Base-by-base conservation (phyloP, 176 grass and related monocot genomes). In the Rhynchospora pubera region DNA sequence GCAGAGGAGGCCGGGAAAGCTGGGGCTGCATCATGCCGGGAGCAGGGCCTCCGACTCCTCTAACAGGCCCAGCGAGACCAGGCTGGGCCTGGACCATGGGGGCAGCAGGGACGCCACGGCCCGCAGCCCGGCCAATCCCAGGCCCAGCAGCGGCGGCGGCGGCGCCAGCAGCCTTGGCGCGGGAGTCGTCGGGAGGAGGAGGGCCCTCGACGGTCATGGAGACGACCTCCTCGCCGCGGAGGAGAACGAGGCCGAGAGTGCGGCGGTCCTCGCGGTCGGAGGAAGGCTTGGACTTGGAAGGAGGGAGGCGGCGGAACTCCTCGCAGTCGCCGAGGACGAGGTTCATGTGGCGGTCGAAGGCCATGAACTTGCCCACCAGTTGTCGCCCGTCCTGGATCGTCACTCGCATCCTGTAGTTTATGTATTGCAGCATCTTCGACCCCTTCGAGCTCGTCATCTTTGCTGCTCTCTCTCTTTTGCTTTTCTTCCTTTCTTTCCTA, bases 321-420 rank as follows among this genome's bases (percentile, higher is more conserved):
- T 99, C 96, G 84, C 96, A 99, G 79, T 99, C 96, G 65, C 96
- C 89, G 84, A 99, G 89, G 79, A 94, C 96, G 57, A 99, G 89
- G 92, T 99, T 99, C 90, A 99, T 94, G 89, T 99, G 96, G 64
- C 96, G 92, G 80, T 99, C 96, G 96, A 99, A 99, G 57, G 96
- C 96, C 92, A 99, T 95, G 90, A 95, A 99, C 89, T 99, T 99
- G 42, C 92, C 92, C 21, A 99, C 96, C 18, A 99, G 91, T 75
- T 99, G 96, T 5, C 96, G 92, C 0, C 92, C 93, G 64, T 99
- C 96, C 89, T 95, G 96, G 91, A 99, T 95, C 62, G 96, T 99
- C 14, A 99, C 96, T 43, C 93, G 91, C 96, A 99, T 99, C 2
- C 96, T 93, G 87, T 99, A 99, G 91, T 99, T 99, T 67, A 99